Percentiles rank a stretch among this genome's conserved stretches.
These are phyloP conservation scores for Rubia tinctorum DNA, from an alignment of 305 asterid genomes.

Conservation along the genomic window DNA sequence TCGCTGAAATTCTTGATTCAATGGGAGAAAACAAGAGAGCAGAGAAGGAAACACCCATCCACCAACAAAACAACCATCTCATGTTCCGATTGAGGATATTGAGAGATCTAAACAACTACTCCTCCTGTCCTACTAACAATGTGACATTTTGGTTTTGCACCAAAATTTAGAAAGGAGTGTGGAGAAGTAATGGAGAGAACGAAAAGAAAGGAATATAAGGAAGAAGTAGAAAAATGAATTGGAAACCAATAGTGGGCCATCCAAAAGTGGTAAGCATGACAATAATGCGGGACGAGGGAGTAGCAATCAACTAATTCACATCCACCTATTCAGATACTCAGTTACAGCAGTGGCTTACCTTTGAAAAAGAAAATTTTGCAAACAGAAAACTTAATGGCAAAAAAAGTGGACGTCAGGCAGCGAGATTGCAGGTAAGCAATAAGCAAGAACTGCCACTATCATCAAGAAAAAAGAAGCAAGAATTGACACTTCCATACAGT, in stretches of 20 bases:
- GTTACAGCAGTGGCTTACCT: neutral
- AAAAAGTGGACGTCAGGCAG: neutral
- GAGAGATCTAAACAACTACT: neutral
- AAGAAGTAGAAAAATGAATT: neutral
- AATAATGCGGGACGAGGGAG: neutral
- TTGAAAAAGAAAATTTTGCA: neutral
- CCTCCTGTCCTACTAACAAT: neutral
- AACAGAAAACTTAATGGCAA: neutral
- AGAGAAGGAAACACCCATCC: neutral
- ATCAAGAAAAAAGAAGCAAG: neutral
- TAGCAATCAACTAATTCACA: neutral
- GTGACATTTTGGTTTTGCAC: neutral
- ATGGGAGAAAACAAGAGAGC: neutral
- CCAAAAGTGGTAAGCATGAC: too few species aligned
- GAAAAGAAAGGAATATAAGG: neutral
- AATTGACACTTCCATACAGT: neutral
- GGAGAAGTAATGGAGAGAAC: neutral
- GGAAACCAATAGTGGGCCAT: neutral
- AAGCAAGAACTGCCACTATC: neutral
- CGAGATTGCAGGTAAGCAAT: neutral
- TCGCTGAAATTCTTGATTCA: neutral
- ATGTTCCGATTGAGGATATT: neutral
- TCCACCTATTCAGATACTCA: neutral
- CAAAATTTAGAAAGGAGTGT: neutral
- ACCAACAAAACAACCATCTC: neutral